Conservation (phyloP, 257 asterid genomes). For the Solanum corneliomulleri region DNA sequence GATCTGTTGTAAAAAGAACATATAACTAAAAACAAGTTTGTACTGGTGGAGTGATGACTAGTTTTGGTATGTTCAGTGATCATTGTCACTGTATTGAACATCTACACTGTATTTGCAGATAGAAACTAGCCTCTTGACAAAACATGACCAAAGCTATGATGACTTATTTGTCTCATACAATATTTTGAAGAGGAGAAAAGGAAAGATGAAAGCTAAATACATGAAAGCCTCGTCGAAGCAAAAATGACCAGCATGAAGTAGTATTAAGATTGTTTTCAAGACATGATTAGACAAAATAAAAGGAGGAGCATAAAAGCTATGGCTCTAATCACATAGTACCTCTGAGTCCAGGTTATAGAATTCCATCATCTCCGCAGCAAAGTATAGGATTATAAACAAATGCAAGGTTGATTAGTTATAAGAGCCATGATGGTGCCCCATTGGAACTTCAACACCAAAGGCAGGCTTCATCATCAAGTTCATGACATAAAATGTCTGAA, state of each 20-base stretch:
- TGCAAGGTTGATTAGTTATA: background rate
- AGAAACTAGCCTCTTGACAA: background rate
- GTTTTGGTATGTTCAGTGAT: background rate
- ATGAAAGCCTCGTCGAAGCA: background rate
- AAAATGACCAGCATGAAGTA: background rate
- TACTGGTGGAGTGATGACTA: background rate
- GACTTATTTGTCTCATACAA: background rate
- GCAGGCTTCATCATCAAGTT: conserved; percentile 1
- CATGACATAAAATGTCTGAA: background rate
- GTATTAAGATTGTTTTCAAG: background rate
- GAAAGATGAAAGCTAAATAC: background rate
- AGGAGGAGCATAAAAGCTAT: background rate
- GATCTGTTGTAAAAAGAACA: background rate
- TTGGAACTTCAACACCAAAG: conserved; percentile 1
- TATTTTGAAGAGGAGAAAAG: background rate
- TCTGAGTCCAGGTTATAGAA: background rate
- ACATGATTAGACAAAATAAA: background rate
- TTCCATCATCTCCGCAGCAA: background rate
- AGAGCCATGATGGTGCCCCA: conserved; percentile 1
- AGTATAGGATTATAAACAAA: background rate
- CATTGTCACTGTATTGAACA: background rate
- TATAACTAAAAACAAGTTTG: background rate
- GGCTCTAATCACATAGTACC: background rate
- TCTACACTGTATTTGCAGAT: background rate
- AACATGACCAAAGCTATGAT: background rate